Percentiles rank a stretch among this genome's conserved stretches.
phyloP scores from a whole-genome alignment of 2,329 filamentous ascomycete species.

The Alternaria longipes region DNA sequence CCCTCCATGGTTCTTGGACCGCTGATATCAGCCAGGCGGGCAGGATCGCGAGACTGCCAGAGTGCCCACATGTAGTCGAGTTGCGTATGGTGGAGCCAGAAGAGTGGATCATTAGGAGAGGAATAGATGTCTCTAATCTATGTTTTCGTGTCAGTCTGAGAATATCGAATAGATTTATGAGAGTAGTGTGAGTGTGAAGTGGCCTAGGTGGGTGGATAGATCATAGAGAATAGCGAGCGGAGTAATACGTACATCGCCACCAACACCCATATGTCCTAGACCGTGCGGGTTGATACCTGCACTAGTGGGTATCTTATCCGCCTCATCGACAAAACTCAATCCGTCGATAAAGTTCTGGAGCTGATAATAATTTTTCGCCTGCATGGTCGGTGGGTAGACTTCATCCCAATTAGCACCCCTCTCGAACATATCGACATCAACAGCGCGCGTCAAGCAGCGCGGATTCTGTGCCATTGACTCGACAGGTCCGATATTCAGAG shows the following conservation, averaged over 20 bases:
- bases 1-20: not conserved
- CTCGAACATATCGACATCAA: not conserved
- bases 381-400: not conserved
- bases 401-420: not conserved
- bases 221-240: too few species aligned
- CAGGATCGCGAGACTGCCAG: not conserved
- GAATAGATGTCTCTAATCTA: not conserved
- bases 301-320: not conserved
- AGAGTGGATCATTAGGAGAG: not conserved
- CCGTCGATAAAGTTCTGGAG: not conserved
- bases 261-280: not conserved
- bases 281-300: not conserved
- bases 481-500: not conserved
- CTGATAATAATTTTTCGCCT: not conserved
- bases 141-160: not conserved
- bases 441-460: not conserved
- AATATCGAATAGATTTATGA: not conserved
- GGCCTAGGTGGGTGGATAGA: not conserved
- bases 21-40: not conserved
- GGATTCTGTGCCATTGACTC: not conserved
- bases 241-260: not conserved
- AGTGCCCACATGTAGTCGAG: slow-evolving; percentile 5
- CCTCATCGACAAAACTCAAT: not conserved
- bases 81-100: not conserved
- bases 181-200: not conserved